Evolutionary conservation across 192 early-diverging fungal genomes (phyloP).

Genomic region (Rhizophagus sp.): DNA sequence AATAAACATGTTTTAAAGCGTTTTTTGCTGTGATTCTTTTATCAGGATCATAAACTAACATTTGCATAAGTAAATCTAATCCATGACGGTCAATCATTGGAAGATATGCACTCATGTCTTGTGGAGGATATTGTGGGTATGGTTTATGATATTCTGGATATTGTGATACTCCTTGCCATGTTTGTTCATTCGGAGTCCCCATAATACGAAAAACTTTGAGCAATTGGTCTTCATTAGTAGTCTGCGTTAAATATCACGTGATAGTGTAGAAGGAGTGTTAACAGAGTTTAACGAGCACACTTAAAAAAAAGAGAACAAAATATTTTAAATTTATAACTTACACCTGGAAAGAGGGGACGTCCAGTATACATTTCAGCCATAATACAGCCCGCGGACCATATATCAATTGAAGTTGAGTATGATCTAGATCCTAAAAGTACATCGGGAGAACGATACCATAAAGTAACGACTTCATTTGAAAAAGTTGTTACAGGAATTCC

Average conservation of each 20-base stretch:
- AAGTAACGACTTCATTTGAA: slow-evolving; percentile 97
- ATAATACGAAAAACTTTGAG: slow-evolving; percentile 77
- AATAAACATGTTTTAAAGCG: slow-evolving; percentile 63
- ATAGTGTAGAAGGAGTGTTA: not conserved
- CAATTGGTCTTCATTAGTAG: slow-evolving; percentile 80
- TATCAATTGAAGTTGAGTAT: slow-evolving; percentile 95
- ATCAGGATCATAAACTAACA: slow-evolving; percentile 76
- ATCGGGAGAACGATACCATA: slow-evolving; percentile 97
- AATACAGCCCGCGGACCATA: slow-evolving; percentile 98
- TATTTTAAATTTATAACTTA: not conserved
- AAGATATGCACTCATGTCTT: slow-evolving; percentile 62
- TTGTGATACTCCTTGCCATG: slow-evolving; percentile 73
- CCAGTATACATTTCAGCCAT: slow-evolving; percentile 93
- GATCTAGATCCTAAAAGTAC: slow-evolving; percentile 94
- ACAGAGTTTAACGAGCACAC: too few relatives aligned
- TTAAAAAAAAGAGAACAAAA: too few relatives aligned
- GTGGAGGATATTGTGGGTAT: slow-evolving; percentile 64
- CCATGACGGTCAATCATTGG: slow-evolving; percentile 76
- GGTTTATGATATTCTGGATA: slow-evolving; percentile 72
- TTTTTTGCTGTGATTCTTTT: slow-evolving; percentile 64
- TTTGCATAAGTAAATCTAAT: slow-evolving; percentile 71
- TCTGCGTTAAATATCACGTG: slow-evolving; percentile 12
- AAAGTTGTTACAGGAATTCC: slow-evolving; percentile 92
- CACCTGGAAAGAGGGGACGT: slow-evolving; percentile 76
- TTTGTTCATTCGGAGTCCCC: slow-evolving; percentile 76